phyloP scores from a whole-genome alignment of 345 rosid genomes.

The Dipteronia dyeriana region DNA sequence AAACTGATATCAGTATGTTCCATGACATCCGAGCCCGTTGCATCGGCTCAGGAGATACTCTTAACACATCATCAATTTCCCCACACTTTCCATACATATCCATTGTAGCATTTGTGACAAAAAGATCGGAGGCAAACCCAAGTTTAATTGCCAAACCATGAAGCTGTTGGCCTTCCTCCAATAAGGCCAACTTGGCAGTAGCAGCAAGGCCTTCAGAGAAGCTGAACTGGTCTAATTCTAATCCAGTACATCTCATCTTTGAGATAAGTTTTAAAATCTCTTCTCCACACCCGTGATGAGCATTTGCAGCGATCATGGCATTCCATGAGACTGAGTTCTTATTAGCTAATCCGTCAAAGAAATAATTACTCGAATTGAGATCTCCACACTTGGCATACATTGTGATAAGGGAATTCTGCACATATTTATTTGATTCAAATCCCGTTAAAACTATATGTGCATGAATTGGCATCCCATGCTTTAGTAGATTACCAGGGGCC shows the following conservation, averaged over 20 bases:
- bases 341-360: conserved; percentile 48
- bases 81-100: conserved; percentile 96
- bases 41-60: conserved; percentile 50
- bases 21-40: conserved; percentile 63
- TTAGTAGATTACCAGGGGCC: conserved; percentile 45
- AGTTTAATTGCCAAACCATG: conserved; percentile 65
- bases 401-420: conserved; percentile 70
- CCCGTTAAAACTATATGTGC: conserved; percentile 54
- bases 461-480: conserved; percentile 64
- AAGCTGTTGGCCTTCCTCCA: conserved; percentile 91
- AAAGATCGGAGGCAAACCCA: conserved; percentile 58
- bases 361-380: conserved; percentile 49
- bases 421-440: conserved; percentile 54
- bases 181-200: conserved; percentile 65
- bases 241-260: conserved; percentile 52
- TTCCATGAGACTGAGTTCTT: conserved; percentile 72
- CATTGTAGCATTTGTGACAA: conserved; percentile 65
- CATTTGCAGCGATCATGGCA: conserved; percentile 70
- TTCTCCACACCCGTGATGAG: conserved; percentile 63
- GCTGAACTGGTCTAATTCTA: conserved; percentile 71
- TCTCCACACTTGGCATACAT: conserved; percentile 88
- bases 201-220: conserved; percentile 79
- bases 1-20: conserved; percentile 81
- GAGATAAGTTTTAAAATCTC: conserved; percentile 65
- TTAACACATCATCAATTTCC: conserved; percentile 56